Evolutionary conservation across 1,139 yeast genomes (phyloP), one percentile per base, ranked within the genome.

Genomic region (Hansenula sp.): DNA sequence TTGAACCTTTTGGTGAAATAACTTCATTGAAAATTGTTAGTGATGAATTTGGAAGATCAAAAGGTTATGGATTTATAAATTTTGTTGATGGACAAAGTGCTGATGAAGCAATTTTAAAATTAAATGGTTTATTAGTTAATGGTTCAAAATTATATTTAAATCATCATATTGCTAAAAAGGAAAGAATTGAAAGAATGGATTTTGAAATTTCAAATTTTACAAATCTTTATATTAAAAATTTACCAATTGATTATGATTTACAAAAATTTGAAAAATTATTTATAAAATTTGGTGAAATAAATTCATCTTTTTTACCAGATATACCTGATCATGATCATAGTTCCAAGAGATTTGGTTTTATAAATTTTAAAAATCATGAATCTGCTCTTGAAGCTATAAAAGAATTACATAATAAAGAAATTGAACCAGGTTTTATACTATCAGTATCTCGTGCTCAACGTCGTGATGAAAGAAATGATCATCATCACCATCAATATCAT

Each of bases 161-260:
- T 47, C 75, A 71, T 47, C 79, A 75, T 47, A 69, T 75, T 29
- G 75, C 77, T 25, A 71, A 75, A 47, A 69, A 67, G 46, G 79
- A 73, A 44, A 60, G 80, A 46, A 45, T 65, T 11, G 61, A 58
- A 36, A 58, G 63, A 32, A 40, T 64, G 30, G 62, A 62, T 41
- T 46, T 55, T 34, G 70, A 66, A 47, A 63, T 60, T 52, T 36
- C 46, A 36, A 32, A 78, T 57, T 82, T 77, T 55, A 76, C 83
- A 4, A 79, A 77, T 53, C 62, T 79, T 34, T 79, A 78, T 55
- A 75, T 79, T 24, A 76, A 71, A 42, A 76, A 77, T 51, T 61
- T 79, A 32, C 79, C 83, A 0, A 50, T 64, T 4, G 50, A 66
- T 11, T 68, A 68, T 42, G 65, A 62, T 27, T 65, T 62, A 40